Evolutionary conservation across 768 basidiomycete genomes (phyloP), one percentile per base, ranked within the genome.

Genomic region (Lactifluus echinatus): DNA sequence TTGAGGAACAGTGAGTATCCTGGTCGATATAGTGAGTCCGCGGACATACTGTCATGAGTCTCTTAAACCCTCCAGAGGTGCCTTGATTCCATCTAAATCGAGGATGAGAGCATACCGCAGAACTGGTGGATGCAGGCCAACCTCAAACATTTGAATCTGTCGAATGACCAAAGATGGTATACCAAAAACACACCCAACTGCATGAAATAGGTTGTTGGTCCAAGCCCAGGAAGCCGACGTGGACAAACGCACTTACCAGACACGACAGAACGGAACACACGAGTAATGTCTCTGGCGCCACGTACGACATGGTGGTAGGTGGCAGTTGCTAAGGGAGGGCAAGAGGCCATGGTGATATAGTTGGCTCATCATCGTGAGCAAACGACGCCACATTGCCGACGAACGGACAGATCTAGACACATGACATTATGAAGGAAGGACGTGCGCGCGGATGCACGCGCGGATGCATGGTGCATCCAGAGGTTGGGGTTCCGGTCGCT

Each of bases 131-230:
- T 1, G 5, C 8, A 45, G 8, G 66, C 79, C 60, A 55, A 85
- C 85, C 66, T 82, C 50, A 89, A 67, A 66, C 87, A 89, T 64
- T 76, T 79, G 73, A 90, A 89, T 57, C 78, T 75, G 67, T 90
- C 88, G 65, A 85, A 90, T 3, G 83, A 82, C 83, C 85, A 89
- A 53, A 89, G 70, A 65, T 89, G 87, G 65, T 78, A 84, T 3
- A 89, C 19, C 4, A 89, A 74, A 66, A 89, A 89, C 8, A 62
- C 64, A 2, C 75, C 78, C 7, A 87, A 70, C 85, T 88, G 50
- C 0, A 36, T 8, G 50, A 19, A 26, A 6, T 15, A 21, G 23
- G 28, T 33, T 21, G 24, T 42, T 53, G 59, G 15, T 21, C 28
- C n/a, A 17, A 24, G 28, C 26, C 12, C 6, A 3, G 24, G 42